phyloP scores from a whole-genome alignment of 352 stramenopile genomes.

The Plasmopara muralis region DNA sequence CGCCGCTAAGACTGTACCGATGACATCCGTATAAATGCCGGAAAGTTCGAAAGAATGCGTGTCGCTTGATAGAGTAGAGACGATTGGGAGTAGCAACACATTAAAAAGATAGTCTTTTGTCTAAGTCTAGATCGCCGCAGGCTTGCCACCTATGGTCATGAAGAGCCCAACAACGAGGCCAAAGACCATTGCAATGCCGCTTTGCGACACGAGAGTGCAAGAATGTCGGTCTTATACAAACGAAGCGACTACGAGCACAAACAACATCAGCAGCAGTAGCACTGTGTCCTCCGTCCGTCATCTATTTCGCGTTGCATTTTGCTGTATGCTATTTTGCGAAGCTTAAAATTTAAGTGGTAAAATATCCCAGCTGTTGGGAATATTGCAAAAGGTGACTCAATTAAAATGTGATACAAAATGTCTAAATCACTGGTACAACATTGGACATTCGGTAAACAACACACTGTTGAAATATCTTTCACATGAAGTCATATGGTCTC shows the following conservation, averaged over 20 bases:
- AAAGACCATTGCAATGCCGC: slow-evolving; percentile 74
- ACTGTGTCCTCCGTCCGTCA: slow-evolving; percentile 68
- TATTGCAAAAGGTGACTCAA: too few species aligned
- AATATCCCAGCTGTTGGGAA: slow-evolving; percentile 14
- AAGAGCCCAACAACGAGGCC: slow-evolving; percentile 61
- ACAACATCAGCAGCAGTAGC: slow-evolving; percentile 75
- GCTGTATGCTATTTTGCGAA: neutral
- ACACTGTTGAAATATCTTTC: too few species aligned
- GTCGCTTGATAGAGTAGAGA: slow-evolving; percentile 84
- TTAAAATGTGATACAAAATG: too few species aligned
- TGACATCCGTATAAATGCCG: slow-evolving; percentile 75
- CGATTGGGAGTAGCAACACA: slow-evolving; percentile 77
- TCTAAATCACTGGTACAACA: too few species aligned
- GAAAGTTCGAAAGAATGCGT: slow-evolving; percentile 85
- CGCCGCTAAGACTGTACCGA: slow-evolving; percentile 75
- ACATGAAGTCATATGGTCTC: too few species aligned
- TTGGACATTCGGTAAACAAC: too few species aligned
- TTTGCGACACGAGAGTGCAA: slow-evolving; percentile 78
- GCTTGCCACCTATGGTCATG: slow-evolving; percentile 55
- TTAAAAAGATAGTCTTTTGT: slow-evolving; percentile 85
- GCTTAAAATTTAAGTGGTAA: slow-evolving; percentile 10
- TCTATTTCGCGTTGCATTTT: slow-evolving; percentile 24
- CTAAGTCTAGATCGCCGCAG: slow-evolving; percentile 65
- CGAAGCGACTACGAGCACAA: slow-evolving; percentile 77
- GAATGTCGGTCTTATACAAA: slow-evolving; percentile 81